phyloP scores from a whole-genome alignment of 139 green algal genomes.

The Chlorella sorokiniana region DNA sequence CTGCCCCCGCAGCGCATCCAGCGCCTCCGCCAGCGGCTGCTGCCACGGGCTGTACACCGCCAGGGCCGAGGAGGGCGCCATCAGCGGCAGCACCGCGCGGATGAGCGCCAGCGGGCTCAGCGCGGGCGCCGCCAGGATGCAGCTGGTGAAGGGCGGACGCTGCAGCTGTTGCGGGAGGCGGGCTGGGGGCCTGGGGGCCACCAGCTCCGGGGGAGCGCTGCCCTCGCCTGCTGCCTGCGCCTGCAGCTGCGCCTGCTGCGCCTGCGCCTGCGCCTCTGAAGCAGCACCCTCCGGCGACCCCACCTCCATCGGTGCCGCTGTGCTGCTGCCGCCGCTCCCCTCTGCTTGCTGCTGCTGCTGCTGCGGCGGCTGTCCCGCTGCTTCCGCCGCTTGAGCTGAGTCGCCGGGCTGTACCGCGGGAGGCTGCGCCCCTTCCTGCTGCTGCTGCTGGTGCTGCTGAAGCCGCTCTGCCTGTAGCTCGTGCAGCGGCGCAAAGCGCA shows the following conservation, averaged over 20 bases:
- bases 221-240: background rate
- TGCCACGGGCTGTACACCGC: conserved; percentile 63
- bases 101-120: conserved; percentile 59
- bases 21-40: conserved; percentile 75
- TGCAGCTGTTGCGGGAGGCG: background rate
- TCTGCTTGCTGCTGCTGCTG: conserved; percentile 10
- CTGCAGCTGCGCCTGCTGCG: conserved; percentile 11
- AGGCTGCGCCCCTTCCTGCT: background rate
- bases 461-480: conserved; percentile 36
- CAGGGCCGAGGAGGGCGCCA: conserved; percentile 75
- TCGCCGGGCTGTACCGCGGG: background rate
- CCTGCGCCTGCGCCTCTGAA: background rate
- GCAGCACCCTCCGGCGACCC: background rate
- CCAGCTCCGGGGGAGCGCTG: background rate
- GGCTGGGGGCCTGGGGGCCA: too few relatives aligned
- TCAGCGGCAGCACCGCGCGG: conserved; percentile 65
- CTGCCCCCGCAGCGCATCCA: conserved; percentile 36
- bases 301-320: background rate
- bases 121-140: conserved; percentile 64
- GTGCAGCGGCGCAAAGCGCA: conserved; percentile 48
- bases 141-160: conserved; percentile 62
- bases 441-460: conserved; percentile 21
- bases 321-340: conserved; percentile 9
- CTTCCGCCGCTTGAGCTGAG: background rate
- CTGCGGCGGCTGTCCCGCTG: background rate